These are phyloP conservation scores for Myxozyma kluyveri DNA, from an alignment of 805 yeast species.

Conservation along the genomic window DNA sequence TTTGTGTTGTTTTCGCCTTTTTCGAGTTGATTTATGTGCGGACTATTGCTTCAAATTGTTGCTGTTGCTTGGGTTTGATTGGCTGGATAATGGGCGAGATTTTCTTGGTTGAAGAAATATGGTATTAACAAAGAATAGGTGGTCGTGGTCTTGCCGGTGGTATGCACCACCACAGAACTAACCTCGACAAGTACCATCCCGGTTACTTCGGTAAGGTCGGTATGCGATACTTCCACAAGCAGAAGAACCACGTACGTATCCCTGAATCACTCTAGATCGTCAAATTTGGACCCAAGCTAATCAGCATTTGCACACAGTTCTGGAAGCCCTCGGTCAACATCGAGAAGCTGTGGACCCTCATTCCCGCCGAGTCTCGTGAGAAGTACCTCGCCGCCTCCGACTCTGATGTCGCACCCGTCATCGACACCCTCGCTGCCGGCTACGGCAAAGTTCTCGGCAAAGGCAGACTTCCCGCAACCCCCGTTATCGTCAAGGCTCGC, in stretches of 20 bases:
- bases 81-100: not conserved
- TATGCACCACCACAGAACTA: conserved; percentile 99
- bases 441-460: conserved; percentile 99
- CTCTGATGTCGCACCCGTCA: conserved; percentile 93
- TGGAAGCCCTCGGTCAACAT: conserved; percentile 98
- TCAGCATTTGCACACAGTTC: conserved; percentile 12
- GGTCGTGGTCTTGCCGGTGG: conserved; percentile 99
- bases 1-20: not conserved
- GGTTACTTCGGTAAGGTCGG: conserved; percentile 99
- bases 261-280: not conserved
- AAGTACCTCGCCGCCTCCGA: conserved; percentile 76
- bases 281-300: not conserved
- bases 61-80: not conserved
- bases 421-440: conserved; percentile 98
- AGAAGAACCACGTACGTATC: conserved; percentile 32
- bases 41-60: not conserved
- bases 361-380: conserved; percentile 91
- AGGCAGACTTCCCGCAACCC: conserved; percentile 97
- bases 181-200: conserved; percentile 99
- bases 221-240: conserved; percentile 66
- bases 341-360: conserved; percentile 97
- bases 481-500: conserved; percentile 99
- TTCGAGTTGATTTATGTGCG: not conserved
- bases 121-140: conserved; percentile 43
- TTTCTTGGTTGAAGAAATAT: not conserved